Evolutionary conservation across 345 rosid genomes (phyloP), one percentile per base, ranked within the genome.

Genomic region (Citrus trifoliata): DNA sequence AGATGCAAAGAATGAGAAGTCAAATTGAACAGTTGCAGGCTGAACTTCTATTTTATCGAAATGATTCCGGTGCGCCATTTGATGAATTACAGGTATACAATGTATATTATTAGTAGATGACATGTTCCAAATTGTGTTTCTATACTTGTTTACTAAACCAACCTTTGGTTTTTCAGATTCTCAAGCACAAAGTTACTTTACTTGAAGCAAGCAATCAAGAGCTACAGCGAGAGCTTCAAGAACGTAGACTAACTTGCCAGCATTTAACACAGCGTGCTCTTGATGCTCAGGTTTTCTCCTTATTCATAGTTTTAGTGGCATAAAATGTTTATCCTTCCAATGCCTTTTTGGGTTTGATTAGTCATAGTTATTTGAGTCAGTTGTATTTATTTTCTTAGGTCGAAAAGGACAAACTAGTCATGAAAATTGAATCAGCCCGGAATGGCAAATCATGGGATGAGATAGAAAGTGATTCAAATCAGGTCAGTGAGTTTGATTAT

Each of bases 21-120:
- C 97, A 96, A 90, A 92, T 96, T 85, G 99, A 96, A 85, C 98
- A 93, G 66, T 84, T 96, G 88, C 97, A 94, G 70, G 75, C 97
- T 64, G 99, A 96, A 77, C 87, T 96, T 81, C n/a, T 92, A 71
- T 88, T 93, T 79, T 93, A 90, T 82, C 90, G 93, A 10, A 94
- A 97, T 76, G 98, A 93, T 82, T 81, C 84, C 32, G 81, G 81
- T 74, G 61, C 80, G 16, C 89, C 92, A 68, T 94, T 86, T 86
- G 99, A 96, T 74, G 98, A 96, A 87, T 89, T 94, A 70, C 99
- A 96, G 91, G 99, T 93, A 82, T 35, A 35, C 25, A 4, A 35
- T 66, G 48, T 22, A 9, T 59, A 63, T 63, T 38, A 46, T 46
- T 46, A 22, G 21, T 48, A 37, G 37, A n/a, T 3, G 24, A 30